phyloP scores from a whole-genome alignment of 2,329 filamentous ascomycete species.

The Fusarium algeriense region DNA sequence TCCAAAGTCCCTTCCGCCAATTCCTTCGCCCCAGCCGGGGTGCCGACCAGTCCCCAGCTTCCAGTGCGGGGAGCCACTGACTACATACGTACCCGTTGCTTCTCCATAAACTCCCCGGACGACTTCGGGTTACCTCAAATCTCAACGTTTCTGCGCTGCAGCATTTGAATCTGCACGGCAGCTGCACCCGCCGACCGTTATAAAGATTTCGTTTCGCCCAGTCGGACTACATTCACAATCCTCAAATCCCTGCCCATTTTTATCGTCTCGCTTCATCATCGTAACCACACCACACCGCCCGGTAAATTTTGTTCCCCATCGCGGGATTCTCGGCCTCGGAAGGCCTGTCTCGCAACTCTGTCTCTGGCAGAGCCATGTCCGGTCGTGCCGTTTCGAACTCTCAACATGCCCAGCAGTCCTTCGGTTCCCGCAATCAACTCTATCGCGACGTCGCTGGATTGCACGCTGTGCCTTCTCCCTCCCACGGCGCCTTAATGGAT shows the following conservation, averaged over 20 bases:
- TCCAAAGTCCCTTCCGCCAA: constrained; percentile 26
- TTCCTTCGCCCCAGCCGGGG: constrained; percentile 37
- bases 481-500: constrained; percentile 56
- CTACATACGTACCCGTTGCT: constrained; percentile 41
- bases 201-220: constrained; percentile 26
- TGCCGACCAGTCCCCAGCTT: constrained; percentile 39
- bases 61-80: constrained; percentile 47
- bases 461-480: constrained; percentile 37
- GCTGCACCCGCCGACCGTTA: constrained; percentile 23
- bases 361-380: constrained; percentile 47
- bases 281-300: constrained; percentile 8
- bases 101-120: constrained; percentile 42
- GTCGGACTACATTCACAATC: constrained; percentile 11
- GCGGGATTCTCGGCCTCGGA: constrained; percentile 31
- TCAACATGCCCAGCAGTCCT: constrained; percentile 49
- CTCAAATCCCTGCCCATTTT: constrained; percentile 3
- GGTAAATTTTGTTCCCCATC: constrained; percentile 27
- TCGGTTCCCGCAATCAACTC: constrained; percentile 45
- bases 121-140: constrained; percentile 34
- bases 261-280: constrained; percentile 4
- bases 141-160: constrained; percentile 36
- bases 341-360: constrained; percentile 32
- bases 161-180: constrained; percentile 28
- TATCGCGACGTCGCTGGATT: constrained; percentile 43
- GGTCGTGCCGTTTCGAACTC: constrained; percentile 47